Evolutionary conservation across 2,329 filamentous ascomycete species (phyloP).

Genomic region (Sclerotinia subarctica): DNA sequence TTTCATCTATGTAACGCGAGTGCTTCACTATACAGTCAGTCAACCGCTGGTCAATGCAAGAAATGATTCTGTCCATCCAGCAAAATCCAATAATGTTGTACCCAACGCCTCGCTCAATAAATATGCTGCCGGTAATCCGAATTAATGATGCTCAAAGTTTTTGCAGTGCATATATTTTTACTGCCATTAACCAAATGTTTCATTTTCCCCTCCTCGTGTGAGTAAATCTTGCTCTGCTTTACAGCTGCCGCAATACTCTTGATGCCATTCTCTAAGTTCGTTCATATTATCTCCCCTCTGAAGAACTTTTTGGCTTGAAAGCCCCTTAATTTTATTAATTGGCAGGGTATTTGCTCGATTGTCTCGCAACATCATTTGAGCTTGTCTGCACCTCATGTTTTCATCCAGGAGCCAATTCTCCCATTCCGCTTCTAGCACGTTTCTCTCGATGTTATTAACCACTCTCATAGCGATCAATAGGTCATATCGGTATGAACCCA

Average conservation of each 20-base stretch:
- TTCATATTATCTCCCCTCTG: constrained; percentile 40
- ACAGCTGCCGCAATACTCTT: constrained; percentile 62
- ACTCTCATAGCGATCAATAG: constrained; percentile 85
- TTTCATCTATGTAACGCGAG: no score
- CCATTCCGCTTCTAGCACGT: constrained; percentile 85
- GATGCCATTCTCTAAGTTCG: constrained; percentile 54
- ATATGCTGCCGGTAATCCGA: neutral
- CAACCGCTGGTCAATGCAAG: neutral
- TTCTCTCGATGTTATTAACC: constrained; percentile 82
- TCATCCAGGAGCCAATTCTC: constrained; percentile 89
- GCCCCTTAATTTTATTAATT: constrained; percentile 32
- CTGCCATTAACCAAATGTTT: constrained; percentile 30
- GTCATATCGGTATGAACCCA: constrained; percentile 84
- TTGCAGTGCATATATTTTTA: constrained; percentile 8
- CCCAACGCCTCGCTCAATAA: constrained; percentile 22
- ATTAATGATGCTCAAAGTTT: neutral
- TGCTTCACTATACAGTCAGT: neutral
- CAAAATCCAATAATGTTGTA: neutral
- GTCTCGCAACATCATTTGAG: constrained; percentile 47
- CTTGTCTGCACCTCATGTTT: constrained; percentile 67
- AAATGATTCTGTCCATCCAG: constrained; percentile 1
- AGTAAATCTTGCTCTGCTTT: constrained; percentile 37
- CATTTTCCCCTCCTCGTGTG: constrained; percentile 26
- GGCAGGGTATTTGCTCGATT: constrained; percentile 31
- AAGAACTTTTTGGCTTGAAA: constrained; percentile 27